Conservation (phyloP, 192 early-diverging fungal genomes). For the Dissophora ornata region DNA sequence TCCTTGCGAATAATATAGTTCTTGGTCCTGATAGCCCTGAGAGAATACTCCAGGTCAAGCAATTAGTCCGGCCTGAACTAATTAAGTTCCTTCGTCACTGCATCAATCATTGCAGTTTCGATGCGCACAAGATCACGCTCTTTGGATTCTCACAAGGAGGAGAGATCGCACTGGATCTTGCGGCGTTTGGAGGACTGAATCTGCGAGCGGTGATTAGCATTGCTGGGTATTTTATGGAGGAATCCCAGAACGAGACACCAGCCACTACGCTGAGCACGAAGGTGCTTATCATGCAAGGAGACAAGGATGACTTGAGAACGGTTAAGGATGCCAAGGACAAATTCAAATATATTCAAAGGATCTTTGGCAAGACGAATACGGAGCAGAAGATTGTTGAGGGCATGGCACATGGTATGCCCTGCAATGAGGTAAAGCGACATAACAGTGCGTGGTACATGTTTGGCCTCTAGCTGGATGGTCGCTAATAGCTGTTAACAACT, state of each 20-base stretch:
- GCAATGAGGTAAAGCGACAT: constrained; percentile 51
- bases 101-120: constrained; percentile 58
- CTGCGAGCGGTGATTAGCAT: constrained; percentile 73
- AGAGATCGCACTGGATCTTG: constrained; percentile 72
- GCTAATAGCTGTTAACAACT: not conserved
- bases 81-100: constrained; percentile 58
- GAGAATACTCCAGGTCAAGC: constrained; percentile 57
- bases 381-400: constrained; percentile 59
- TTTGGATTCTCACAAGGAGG: constrained; percentile 86
- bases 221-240: constrained; percentile 66
- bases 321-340: constrained; percentile 52
- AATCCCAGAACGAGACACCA: constrained; percentile 38
- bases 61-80: constrained; percentile 58
- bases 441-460: not conserved
- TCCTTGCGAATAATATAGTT: constrained; percentile 48
- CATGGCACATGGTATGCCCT: constrained; percentile 75
- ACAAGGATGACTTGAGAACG: constrained; percentile 59
- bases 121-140: constrained; percentile 61
- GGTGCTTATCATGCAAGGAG: constrained; percentile 71
- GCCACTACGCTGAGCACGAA: constrained; percentile 39
- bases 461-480: constrained; percentile 1
- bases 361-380: constrained; percentile 49
- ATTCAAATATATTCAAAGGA: constrained; percentile 43
- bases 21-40: constrained; percentile 49
- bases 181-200: constrained; percentile 59